These are phyloP conservation scores for Phytophthora palmivora DNA, from an alignment of 352 stramenopile genomes.

Conservation along the genomic window DNA sequence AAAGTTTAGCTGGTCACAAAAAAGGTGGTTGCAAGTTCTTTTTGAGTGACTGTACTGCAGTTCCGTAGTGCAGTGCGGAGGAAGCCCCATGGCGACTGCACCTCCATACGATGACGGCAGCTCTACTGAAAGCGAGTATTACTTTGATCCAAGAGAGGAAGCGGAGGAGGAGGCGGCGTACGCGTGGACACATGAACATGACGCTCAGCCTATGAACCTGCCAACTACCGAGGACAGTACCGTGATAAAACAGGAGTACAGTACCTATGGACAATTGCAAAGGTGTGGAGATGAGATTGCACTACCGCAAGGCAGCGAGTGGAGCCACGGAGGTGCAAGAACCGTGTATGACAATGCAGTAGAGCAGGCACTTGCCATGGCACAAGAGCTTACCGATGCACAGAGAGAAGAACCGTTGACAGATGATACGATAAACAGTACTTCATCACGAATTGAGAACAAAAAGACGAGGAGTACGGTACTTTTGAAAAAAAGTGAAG, in stretches of 20 bases:
- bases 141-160: conserved; percentile 25
- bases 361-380: conserved; percentile 20
- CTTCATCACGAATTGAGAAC: conserved; percentile 1
- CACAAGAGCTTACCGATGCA: background rate
- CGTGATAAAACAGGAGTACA: conserved; percentile 13
- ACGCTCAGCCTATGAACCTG: background rate
- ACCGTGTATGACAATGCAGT: conserved; percentile 9
- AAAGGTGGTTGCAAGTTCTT: no score
- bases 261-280: background rate
- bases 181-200: background rate
- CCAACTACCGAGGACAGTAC: background rate
- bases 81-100: conserved; percentile 1
- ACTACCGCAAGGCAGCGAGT: conserved; percentile 30
- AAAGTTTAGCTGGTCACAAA: no score
- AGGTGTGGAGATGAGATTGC: conserved; percentile 1
- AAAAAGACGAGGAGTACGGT: conserved; percentile 1
- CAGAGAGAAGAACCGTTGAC: conserved; percentile 19
- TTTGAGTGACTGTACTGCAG: no score
- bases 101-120: conserved; percentile 34
- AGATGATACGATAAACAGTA: conserved; percentile 23
- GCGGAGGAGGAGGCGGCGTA: background rate
- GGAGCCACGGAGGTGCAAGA: conserved; percentile 22
- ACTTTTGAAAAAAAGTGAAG: conserved; percentile 1
- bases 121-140: conserved; percentile 43
- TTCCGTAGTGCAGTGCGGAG: no score